Base-by-base conservation (phyloP, 495 filamentous ascomycete species). In the Xylaria palmicola region DNA sequence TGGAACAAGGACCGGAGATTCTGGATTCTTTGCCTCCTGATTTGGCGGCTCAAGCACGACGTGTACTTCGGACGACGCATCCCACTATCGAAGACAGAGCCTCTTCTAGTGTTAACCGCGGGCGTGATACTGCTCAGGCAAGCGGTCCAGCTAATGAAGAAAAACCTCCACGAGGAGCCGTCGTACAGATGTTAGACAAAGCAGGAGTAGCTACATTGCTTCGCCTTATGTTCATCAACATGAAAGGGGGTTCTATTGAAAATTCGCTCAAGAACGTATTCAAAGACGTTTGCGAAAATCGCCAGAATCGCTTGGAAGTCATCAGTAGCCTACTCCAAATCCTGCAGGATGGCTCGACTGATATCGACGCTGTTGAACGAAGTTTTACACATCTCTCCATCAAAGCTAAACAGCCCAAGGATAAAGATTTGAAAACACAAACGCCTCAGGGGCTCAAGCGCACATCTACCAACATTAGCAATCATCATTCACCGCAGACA, bases 121-220 rank as follows among this genome's bases (percentile, higher is more conserved):
- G 49, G 20, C 45, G 74, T 69, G 51, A 65, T 43, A 56, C 47
- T 27, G 68, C 70, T 30, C 75, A 74, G 15, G 20, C 58, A 5
- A 63, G 65, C 2, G 68, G 67, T 54, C 55, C 65, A 20, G 63
- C 62, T 9, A 75, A 71, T 15, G 65, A 54, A 29, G 76, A 80
- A 29, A 95, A 96, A 74, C 81, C 85, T 24, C 85, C 88, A 63
- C 84, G 91, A 57, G 86, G 87, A 66, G 88, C 90, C 22, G 88
- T 91, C 51, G 87, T 96, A 30, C 94, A 99, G 74, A 96, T 98
- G 88, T 85, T 98, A 5, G 95, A 99, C 75, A 97, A 96, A 71
- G 83, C 92, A 56, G 94, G 94, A 26, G 86, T 99, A 71, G 94
- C 95, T 22, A 97, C 94, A 10, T 76, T 99, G 7, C 83, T 99